A percentile compares a stretch with the other conserved stretches of the same genome.
These are phyloP conservation scores for Chrysophaeum taylorii DNA, from an alignment of 352 stramenopile species.

Conservation along the genomic window DNA sequence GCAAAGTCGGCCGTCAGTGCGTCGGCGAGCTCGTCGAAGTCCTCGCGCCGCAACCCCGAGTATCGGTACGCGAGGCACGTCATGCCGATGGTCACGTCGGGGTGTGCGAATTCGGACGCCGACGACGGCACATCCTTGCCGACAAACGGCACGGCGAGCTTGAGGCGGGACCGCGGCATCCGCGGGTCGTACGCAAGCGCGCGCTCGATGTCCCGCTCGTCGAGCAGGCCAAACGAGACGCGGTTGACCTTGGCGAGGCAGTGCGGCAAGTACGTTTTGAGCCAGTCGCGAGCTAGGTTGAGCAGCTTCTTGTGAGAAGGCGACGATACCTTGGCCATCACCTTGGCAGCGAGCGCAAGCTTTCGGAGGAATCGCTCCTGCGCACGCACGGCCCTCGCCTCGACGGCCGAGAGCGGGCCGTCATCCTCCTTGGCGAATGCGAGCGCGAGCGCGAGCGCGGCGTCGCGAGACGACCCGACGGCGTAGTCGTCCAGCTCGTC, in stretches of 20 bases:
- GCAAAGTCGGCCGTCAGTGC: constrained; percentile 23
- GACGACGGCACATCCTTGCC: constrained; percentile 77
- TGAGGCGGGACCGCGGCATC: constrained; percentile 28
- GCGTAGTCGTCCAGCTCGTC: too few relatives aligned
- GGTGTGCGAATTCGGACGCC: constrained; percentile 78
- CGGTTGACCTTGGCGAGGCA: constrained; percentile 78
- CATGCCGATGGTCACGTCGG: constrained; percentile 74
- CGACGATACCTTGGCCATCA: constrained; percentile 26
- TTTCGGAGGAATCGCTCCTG: constrained; percentile 22
- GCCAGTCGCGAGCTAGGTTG: constrained; percentile 70
- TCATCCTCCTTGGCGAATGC: constrained; percentile 1
- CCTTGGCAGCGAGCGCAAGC: constrained; percentile 24
- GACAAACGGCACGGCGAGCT: constrained; percentile 75
- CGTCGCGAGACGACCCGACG: too few relatives aligned
- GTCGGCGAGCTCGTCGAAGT: constrained; percentile 26
- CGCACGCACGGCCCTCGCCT: too few relatives aligned
- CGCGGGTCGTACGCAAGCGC: constrained; percentile 18
- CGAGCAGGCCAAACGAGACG: constrained; percentile 74
- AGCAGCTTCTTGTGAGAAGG: constrained; percentile 56
- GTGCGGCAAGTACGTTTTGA: constrained; percentile 71
- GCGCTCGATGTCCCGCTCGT: constrained; percentile 21
- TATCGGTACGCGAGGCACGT: constrained; percentile 78
- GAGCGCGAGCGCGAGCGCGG: constrained; percentile 12
- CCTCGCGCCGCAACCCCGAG: constrained; percentile 22
- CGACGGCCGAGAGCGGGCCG: constrained; percentile 9